phyloP scores from a whole-genome alignment of 1,139 yeast genomes.

The Scheffersomyces parashehatae region DNA sequence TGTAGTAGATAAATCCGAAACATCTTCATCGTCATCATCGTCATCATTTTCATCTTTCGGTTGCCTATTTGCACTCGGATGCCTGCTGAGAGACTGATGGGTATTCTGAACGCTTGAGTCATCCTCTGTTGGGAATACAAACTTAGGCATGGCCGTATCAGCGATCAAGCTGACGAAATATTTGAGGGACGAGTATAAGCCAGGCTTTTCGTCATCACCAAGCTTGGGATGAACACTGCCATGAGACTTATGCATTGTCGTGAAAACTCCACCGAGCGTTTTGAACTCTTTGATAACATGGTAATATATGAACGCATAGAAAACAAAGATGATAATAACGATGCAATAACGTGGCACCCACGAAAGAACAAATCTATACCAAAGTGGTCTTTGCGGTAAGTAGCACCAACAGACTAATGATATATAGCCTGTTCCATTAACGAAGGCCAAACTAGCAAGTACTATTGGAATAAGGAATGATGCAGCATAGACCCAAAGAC shows the following conservation, averaged over 20 bases:
- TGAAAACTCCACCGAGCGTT: slow-evolving; percentile 48
- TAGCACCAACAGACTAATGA: slow-evolving; percentile 81
- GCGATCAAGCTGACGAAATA: slow-evolving; percentile 27
- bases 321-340: slow-evolving; percentile 58
- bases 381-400: slow-evolving; percentile 68
- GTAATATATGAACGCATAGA: slow-evolving; percentile 71
- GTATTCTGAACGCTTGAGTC: not conserved
- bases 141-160: slow-evolving; percentile 29
- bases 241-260: slow-evolving; percentile 25
- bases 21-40: slow-evolving; percentile 7
- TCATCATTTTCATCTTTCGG: slow-evolving; percentile 6
- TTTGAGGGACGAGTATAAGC: slow-evolving; percentile 36
- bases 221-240: slow-evolving; percentile 7
- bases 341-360: slow-evolving; percentile 84
- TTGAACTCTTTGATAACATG: slow-evolving; percentile 68
- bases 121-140: slow-evolving; percentile 23
- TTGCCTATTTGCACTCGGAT: not conserved
- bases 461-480: slow-evolving; percentile 65
- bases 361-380: slow-evolving; percentile 74
- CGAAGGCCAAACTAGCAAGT: slow-evolving; percentile 74
- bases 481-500: slow-evolving; percentile 59
- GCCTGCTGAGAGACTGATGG: not conserved
- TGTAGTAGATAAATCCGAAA: slow-evolving; percentile 6
- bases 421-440: slow-evolving; percentile 52
- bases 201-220: slow-evolving; percentile 25